phyloP scores from a whole-genome alignment of 176 grass and related monocot genomes.

The Oryza rufipogon region DNA sequence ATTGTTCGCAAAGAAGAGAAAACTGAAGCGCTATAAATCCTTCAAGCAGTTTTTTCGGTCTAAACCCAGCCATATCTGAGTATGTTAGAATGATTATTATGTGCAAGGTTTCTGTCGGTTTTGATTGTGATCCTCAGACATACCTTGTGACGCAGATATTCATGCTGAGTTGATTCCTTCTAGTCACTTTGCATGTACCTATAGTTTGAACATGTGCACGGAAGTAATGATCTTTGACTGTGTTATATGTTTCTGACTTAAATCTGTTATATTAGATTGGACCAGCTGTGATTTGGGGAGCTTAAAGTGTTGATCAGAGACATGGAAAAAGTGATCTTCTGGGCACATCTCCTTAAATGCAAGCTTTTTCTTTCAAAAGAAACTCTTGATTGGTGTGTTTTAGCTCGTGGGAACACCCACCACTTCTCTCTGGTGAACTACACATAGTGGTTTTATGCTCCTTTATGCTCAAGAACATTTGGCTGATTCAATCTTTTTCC shows the following conservation, averaged over 20 bases:
- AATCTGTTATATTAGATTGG: conserved; percentile 49
- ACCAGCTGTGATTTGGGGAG: conserved; percentile 45
- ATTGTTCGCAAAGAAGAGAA: not conserved
- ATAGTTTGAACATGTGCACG: not conserved
- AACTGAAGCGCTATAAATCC: not conserved
- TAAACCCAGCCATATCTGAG: conserved; percentile 1
- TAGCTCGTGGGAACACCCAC: conserved; percentile 59
- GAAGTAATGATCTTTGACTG: not conserved
- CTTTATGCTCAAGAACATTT: conserved; percentile 58
- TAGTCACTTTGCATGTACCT: conserved; percentile 9
- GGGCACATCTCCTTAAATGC: conserved; percentile 50
- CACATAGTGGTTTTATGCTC: conserved; percentile 63
- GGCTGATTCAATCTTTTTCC: conserved; percentile 52
- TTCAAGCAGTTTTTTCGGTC: not conserved
- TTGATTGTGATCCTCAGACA: not conserved
- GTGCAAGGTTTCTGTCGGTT: not conserved
- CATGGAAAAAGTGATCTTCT: conserved; percentile 70
- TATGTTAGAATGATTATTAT: not conserved
- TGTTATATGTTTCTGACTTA: conserved; percentile 31
- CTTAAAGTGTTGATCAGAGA: conserved; percentile 56
- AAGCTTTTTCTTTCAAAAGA: conserved; percentile 57
- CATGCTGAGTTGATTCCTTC: conserved; percentile 2
- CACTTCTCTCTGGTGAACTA: conserved; percentile 72
- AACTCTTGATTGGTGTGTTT: conserved; percentile 59
- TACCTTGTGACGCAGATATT: not conserved